phyloP scores from a whole-genome alignment of 129 eudicot species.

The Lonicera japonica region DNA sequence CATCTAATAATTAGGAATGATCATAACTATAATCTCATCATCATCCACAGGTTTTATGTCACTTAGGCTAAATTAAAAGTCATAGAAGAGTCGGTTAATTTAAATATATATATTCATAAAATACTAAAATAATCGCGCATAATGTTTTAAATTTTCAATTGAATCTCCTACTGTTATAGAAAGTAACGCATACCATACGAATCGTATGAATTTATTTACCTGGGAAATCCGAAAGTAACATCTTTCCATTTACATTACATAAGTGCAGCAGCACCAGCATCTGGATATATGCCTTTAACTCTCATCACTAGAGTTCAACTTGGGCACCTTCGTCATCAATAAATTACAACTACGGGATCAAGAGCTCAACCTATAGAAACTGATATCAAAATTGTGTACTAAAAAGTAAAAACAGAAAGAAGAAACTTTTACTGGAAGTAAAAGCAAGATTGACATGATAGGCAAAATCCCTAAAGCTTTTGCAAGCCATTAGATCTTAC shows the following conservation, averaged over 20 bases:
- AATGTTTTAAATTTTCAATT: not conserved
- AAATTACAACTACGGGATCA: constrained; percentile 94
- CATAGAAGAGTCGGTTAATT: not conserved
- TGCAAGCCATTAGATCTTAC: too few species aligned
- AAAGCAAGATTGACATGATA: too few species aligned
- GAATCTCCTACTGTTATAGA: too few species aligned
- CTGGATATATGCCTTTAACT: constrained; percentile 95
- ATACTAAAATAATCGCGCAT: not conserved
- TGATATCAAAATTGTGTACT: too few species aligned
- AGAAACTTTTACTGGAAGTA: too few species aligned
- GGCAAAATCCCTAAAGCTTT: too few species aligned
- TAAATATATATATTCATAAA: not conserved
- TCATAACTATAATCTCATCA: constrained; percentile 92
- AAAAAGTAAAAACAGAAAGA: too few species aligned
- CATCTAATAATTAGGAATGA: constrained; percentile 96
- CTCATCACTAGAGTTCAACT: constrained; percentile 92
- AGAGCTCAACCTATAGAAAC: constrained; percentile 74
- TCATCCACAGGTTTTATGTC: constrained; percentile 90
- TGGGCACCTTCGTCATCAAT: constrained; percentile 99
- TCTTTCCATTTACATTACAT: constrained; percentile 76
- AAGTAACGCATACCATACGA: too few species aligned
- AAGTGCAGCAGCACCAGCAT: constrained; percentile 99
- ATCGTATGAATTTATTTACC: too few species aligned
- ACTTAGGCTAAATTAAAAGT: constrained; percentile 56
- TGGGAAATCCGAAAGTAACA: constrained; percentile 71